Base-by-base conservation (phyloP, 2,329 filamentous ascomycete genomes). In the Colletotrichum chlorophyti region DNA sequence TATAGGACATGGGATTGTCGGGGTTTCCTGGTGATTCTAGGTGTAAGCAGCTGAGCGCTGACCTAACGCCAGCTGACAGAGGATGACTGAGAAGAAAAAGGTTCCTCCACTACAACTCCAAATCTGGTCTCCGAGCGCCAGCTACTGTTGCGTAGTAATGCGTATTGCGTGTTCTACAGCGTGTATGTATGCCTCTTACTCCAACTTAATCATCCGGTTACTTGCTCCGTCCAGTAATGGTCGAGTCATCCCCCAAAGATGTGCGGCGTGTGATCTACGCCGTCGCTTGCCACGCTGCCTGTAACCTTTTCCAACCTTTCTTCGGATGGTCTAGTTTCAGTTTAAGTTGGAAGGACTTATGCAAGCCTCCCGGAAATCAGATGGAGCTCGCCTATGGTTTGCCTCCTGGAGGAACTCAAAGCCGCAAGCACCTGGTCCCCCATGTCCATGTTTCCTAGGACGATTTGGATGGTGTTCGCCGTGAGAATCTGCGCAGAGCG, bases 401-500 rank as follows among this genome's bases (percentile, higher is more conserved):
- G n/a, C n/a, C n/a, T n/a, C n/a, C n/a, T n/a, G n/a, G n/a, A n/a
- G n/a, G n/a, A n/a, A n/a, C n/a, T n/a, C n/a, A n/a, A n/a, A n/a
- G n/a, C n/a, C n/a, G n/a, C n/a, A n/a, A n/a, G n/a, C n/a, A n/a
- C n/a, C n/a, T n/a, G n/a, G n/a, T n/a, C n/a, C n/a, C n/a, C n/a
- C n/a, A n/a, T n/a, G n/a, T n/a, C n/a, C n/a, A n/a, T n/a, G n/a
- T n/a, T n/a, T n/a, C n/a, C n/a, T n/a, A n/a, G n/a, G 24, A 15
- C 8, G 35, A 38, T 38, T 21, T n/a, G 35, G 7, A 34, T 11
- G 43, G 7, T 47, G 43, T 19, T 54, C 50, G 43, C 34, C 41
- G 50, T 24, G 34, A 35, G 55, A 58, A 47, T 46, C 40, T 48
- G 47, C 41, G 49, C 29, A n/a, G 49, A 53, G 34, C 27, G 34